Evolutionary conservation across 2,329 filamentous ascomycete genomes (phyloP).

Genomic region (Scolecobasidium constrictum): DNA sequence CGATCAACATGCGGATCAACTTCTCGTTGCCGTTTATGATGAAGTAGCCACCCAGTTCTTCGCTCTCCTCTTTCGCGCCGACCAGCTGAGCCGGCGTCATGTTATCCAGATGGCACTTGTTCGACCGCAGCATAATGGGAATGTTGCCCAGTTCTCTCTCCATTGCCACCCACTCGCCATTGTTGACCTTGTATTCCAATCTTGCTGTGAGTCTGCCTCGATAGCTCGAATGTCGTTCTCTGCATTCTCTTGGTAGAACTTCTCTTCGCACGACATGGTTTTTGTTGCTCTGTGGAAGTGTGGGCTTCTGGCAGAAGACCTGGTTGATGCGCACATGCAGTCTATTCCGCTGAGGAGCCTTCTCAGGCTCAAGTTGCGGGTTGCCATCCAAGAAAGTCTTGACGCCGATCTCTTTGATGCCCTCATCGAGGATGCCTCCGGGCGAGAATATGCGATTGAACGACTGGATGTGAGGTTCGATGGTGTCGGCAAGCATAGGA

Average conservation of each 20-base stretch:
- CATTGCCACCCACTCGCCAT: conserved; percentile 72
- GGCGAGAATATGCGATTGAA: conserved; percentile 83
- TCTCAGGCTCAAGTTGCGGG: conserved; percentile 35
- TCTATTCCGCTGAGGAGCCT: conserved; percentile 54
- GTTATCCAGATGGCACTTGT: conserved; percentile 79
- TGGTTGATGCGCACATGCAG: conserved; percentile 70
- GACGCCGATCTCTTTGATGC: conserved; percentile 77
- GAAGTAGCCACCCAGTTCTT: conserved; percentile 94
- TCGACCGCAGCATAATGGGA: conserved; percentile 89
- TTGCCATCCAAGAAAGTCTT: conserved; percentile 81
- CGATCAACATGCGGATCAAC: conserved; percentile 81
- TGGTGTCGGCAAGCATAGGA: conserved; percentile 72
- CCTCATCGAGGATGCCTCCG: conserved; percentile 63
- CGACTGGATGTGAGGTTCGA: conserved; percentile 85
- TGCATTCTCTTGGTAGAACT: conserved; percentile 83
- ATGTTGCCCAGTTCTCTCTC: conserved; percentile 78
- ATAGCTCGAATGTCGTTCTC: conserved; percentile 88
- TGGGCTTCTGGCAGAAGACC: conserved; percentile 71
- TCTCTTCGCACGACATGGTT: conserved; percentile 65
- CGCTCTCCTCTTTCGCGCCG: conserved; percentile 82
- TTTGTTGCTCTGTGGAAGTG: conserved; percentile 73
- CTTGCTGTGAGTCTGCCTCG: conserved; percentile 74
- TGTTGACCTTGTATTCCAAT: conserved; percentile 78
- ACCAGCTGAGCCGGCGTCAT: conserved; percentile 76
- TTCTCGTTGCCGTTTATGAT: conserved; percentile 97